These are phyloP conservation scores for Penicillium flavigenum DNA, from an alignment of 495 filamentous ascomycete species.

Conservation along the genomic window DNA sequence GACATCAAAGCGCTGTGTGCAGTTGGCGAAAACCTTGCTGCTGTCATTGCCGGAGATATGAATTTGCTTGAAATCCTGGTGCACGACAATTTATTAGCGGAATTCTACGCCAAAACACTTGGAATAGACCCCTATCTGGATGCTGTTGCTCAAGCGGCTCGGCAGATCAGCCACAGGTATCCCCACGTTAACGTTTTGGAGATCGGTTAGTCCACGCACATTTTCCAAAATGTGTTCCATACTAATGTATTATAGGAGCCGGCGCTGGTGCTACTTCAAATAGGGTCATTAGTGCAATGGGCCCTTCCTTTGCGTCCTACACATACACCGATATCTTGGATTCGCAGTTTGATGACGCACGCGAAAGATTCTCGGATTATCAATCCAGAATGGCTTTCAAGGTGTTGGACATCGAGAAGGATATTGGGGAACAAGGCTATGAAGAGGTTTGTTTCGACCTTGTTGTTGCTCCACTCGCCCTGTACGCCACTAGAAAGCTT, in stretches of 20 bases:
- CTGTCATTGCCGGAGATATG: constrained; percentile 39
- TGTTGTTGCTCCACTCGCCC: constrained; percentile 32
- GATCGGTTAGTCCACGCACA: constrained; percentile 25
- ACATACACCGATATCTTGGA: constrained; percentile 54
- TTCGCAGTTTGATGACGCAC: constrained; percentile 38
- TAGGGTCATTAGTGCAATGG: constrained; percentile 24
- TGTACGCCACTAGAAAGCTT: constrained; percentile 28
- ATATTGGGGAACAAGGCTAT: constrained; percentile 45
- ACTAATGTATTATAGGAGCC: constrained; percentile 20
- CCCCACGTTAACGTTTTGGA: constrained; percentile 37
- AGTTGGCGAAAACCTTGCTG: constrained; percentile 39
- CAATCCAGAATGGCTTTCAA: constrained; percentile 45
- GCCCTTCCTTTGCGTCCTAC: constrained; percentile 33
- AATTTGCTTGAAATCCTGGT: constrained; percentile 45
- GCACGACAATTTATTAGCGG: constrained; percentile 36
- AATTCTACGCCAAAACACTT: constrained; percentile 36
- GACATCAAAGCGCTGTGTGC: constrained; percentile 27
- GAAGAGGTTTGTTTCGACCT: constrained; percentile 47
- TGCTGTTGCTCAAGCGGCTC: constrained; percentile 19
- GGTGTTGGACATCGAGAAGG: constrained; percentile 42
- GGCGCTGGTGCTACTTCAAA: constrained; percentile 47
- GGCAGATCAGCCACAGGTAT: constrained; percentile 37
- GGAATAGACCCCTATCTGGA: constrained; percentile 20
- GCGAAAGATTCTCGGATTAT: constrained; percentile 20
- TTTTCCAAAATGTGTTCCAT: not conserved